A percentile compares a stretch with the other conserved stretches of the same genome.
Conservation (phyloP, 1,284 basidiomycete species). For the Trichosporon asahii region DNA sequence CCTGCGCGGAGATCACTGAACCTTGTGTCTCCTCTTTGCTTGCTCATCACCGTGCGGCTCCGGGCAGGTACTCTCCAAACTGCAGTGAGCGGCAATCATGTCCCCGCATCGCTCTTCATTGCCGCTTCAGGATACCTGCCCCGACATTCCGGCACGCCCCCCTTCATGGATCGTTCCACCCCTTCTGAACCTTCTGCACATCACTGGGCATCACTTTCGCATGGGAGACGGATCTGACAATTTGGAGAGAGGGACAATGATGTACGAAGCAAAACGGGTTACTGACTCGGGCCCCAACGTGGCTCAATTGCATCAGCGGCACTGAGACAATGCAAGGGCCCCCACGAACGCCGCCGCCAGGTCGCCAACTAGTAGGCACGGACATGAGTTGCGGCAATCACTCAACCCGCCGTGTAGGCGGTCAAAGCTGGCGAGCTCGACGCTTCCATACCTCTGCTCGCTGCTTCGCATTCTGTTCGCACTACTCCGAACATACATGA, state of each 20-base stretch:
- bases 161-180: background rate
- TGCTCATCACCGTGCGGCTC: background rate
- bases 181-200: background rate
- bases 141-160: background rate
- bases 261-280: no score
- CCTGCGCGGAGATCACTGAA: background rate
- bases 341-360: background rate
- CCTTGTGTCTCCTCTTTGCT: background rate
- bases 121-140: background rate
- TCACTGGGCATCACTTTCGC: background rate
- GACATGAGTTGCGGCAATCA: background rate
- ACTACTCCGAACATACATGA: background rate
- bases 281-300: no score
- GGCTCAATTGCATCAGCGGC: background rate
- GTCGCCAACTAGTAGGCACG: background rate
- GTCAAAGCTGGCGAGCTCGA: no score
- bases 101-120: background rate
- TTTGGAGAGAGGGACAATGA: no score
- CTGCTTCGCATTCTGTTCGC: background rate
- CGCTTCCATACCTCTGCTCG: background rate
- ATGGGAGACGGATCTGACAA: background rate
- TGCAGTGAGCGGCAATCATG: background rate
- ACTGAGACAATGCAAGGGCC: constrained; percentile 3
- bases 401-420: background rate
- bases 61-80: background rate